Conservation (phyloP, 306 rosid genomes). For the Medicago truncatula region DNA sequence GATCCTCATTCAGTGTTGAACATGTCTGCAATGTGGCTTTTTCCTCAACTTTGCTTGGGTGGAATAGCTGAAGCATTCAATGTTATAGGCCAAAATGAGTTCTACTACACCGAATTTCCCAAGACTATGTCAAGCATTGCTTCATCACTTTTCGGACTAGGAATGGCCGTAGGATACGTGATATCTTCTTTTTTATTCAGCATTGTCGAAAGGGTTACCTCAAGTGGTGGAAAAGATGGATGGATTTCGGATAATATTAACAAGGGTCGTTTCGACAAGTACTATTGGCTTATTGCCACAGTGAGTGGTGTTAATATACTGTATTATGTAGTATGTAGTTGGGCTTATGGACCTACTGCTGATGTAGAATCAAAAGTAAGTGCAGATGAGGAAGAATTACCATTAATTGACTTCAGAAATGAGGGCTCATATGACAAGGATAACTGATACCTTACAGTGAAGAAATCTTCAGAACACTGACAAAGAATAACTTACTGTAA, state of each 20-base stretch:
- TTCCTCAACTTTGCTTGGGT: constrained; percentile 30
- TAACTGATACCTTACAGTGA: background rate
- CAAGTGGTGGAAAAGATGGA: constrained; percentile 4
- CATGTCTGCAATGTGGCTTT: constrained; percentile 35
- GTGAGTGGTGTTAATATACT: constrained; percentile 26
- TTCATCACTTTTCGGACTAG: constrained; percentile 21
- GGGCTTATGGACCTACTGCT: constrained; percentile 32
- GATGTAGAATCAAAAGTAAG: constrained; percentile 18
- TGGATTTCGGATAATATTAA: constrained; percentile 31
- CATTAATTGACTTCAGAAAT: constrained; percentile 3
- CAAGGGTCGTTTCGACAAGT: constrained; percentile 27
- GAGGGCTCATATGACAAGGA: background rate
- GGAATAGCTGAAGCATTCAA: constrained; percentile 31
- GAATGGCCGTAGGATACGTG: constrained; percentile 16
- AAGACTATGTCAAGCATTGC: constrained; percentile 22
- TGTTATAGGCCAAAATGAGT: constrained; percentile 27
- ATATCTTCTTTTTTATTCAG: constrained; percentile 3
- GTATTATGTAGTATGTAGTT: constrained; percentile 16
- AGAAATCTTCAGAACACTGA: background rate
- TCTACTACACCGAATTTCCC: constrained; percentile 32
- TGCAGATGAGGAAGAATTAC: constrained; percentile 25
- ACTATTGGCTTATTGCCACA: constrained; percentile 23
- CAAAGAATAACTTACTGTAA: background rate
- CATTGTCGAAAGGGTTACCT: constrained; percentile 10
- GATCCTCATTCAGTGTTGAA: constrained; percentile 12